A percentile compares a stretch with the other conserved stretches of the same genome.
phyloP scores from a whole-genome alignment of 2,329 filamentous ascomycete genomes.

The Proliferodiscus dingleyae region DNA sequence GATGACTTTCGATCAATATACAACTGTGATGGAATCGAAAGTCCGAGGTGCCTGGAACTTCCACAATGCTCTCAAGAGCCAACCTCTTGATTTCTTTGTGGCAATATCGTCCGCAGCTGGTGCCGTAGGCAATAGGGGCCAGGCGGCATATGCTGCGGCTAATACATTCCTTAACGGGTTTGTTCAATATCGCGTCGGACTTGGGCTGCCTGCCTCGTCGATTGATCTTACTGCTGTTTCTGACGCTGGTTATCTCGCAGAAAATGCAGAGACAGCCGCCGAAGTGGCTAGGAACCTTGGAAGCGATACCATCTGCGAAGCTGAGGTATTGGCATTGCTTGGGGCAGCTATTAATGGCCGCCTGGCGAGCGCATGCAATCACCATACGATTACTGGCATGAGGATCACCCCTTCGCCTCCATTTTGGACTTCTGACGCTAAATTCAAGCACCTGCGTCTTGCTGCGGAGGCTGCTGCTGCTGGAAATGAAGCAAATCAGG shows the following conservation, averaged over 20 bases:
- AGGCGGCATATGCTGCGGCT: conserved; percentile 36
- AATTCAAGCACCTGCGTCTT: conserved; percentile 43
- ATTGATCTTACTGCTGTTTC: conserved; percentile 33
- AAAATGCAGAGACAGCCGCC: conserved; percentile 22
- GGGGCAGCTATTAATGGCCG: conserved; percentile 46
- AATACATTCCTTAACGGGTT: conserved; percentile 37
- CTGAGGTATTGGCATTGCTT: conserved; percentile 50
- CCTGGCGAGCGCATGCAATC: conserved; percentile 38
- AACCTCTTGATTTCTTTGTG: conserved; percentile 39
- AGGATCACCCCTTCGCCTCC: conserved; percentile 42
- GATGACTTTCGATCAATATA: conserved; percentile 37
- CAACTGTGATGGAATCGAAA: conserved; percentile 36
- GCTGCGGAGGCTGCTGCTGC: conserved; percentile 35
- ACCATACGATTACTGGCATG: conserved; percentile 51
- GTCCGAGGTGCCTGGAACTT: conserved; percentile 29
- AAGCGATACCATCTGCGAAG: conserved; percentile 44
- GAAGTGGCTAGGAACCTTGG: conserved; percentile 27
- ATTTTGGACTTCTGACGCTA: conserved; percentile 51
- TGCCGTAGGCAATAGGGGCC: conserved; percentile 34
- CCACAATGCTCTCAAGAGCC: conserved; percentile 21
- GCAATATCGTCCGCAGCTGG: conserved; percentile 36
- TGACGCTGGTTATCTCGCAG: conserved; percentile 24
- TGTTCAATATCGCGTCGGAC: conserved; percentile 25
- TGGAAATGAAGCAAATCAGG: conserved; percentile 16
- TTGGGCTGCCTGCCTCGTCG: conserved; percentile 25